phyloP scores from a whole-genome alignment of 805 yeast genomes.

The Sporopachydermia lactativora region DNA sequence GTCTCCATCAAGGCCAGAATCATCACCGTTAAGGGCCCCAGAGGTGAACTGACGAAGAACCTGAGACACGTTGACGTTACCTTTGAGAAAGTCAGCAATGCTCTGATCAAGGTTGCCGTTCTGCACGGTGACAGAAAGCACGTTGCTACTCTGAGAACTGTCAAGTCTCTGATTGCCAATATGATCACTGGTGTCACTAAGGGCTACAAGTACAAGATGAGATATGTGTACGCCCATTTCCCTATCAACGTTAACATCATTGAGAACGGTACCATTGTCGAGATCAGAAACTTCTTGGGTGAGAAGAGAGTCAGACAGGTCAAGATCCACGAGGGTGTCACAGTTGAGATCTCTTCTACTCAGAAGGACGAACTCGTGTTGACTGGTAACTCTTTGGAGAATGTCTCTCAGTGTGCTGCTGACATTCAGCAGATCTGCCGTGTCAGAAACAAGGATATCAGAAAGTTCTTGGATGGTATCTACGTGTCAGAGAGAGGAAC shows the following conservation, averaged over 20 bases:
- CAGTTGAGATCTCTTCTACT: constrained; percentile 61
- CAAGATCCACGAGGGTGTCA: constrained; percentile 80
- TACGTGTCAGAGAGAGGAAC: constrained; percentile 94
- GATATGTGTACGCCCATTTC: constrained; percentile 99
- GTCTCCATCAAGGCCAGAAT: constrained; percentile 84
- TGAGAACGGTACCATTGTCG: constrained; percentile 62
- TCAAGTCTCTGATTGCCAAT: constrained; percentile 88
- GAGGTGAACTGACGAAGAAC: constrained; percentile 86
- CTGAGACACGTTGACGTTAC: constrained; percentile 92
- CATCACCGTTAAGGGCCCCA: constrained; percentile 91
- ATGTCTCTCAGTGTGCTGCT: constrained; percentile 97
- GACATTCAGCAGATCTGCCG: constrained; percentile 96
- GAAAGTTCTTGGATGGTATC: constrained; percentile 99
- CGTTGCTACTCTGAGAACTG: constrained; percentile 98
- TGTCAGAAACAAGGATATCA: constrained; percentile 99
- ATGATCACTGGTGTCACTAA: constrained; percentile 96
- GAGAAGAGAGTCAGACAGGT: constrained; percentile 94
- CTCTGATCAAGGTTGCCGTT: constrained; percentile 74
- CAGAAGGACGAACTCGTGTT: constrained; percentile 93
- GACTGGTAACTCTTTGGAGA: constrained; percentile 92
- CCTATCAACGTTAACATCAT: constrained; percentile 95
- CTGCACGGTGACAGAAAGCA: constrained; percentile 99
- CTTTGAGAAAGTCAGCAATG: constrained; percentile 60
- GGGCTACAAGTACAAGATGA: constrained; percentile 99
- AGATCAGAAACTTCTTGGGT: constrained; percentile 99